These are phyloP conservation scores for Pichia eremophila DNA, from an alignment of 805 yeast genomes.

Conservation along the genomic window DNA sequence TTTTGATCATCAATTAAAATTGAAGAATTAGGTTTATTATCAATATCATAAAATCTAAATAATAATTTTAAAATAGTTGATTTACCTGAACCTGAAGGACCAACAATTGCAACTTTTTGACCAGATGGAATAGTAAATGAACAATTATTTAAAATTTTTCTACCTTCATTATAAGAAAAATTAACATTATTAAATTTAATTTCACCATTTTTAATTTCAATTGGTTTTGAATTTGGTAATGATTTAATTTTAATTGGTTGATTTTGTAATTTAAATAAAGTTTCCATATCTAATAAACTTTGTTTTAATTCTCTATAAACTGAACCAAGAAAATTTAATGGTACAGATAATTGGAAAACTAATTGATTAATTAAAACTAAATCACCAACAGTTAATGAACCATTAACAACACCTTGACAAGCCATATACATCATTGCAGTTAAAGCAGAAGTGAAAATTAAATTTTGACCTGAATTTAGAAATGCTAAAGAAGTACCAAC, in stretches of 20 bases:
- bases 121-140: constrained; percentile 86
- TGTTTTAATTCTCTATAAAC: constrained; percentile 94
- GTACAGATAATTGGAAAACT: constrained; percentile 92
- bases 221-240: constrained; percentile 50
- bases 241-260: constrained; percentile 61
- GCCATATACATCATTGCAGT: constrained; percentile 99
- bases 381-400: constrained; percentile 85
- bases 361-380: constrained; percentile 89
- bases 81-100: constrained; percentile 94
- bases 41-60: constrained; percentile 82
- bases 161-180: constrained; percentile 83
- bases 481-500: constrained; percentile 80
- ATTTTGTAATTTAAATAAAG: constrained; percentile 76
- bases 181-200: constrained; percentile 84
- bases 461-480: constrained; percentile 69
- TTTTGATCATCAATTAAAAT: constrained; percentile 86
- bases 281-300: constrained; percentile 90
- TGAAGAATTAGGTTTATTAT: constrained; percentile 25
- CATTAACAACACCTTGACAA: constrained; percentile 81
- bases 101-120: constrained; percentile 84
- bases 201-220: constrained; percentile 60
- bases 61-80: constrained; percentile 78
- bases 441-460: constrained; percentile 77
- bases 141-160: constrained; percentile 77
- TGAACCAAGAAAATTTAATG: constrained; percentile 87